Evolutionary conservation across 2,329 filamentous ascomycete genomes (phyloP).

Genomic region (Pseudogymnoascus sp.): DNA sequence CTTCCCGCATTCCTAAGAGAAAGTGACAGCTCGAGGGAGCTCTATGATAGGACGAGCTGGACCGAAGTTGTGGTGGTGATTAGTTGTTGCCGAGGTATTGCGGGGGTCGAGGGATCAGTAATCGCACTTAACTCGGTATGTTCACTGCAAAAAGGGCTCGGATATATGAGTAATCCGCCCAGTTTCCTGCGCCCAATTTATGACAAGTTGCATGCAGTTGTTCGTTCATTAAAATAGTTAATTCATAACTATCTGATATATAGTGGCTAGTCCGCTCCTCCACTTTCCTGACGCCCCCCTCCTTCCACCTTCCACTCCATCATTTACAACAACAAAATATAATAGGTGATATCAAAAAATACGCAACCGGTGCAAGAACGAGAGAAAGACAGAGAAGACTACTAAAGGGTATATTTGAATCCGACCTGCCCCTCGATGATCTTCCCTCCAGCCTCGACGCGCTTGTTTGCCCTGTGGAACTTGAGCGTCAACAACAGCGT

Average conservation of each 20-base stretch:
- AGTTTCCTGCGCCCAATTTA: neutral
- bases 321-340: neutral
- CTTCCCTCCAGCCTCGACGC: constrained; percentile 22
- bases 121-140: neutral
- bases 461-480: constrained; percentile 22
- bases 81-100: neutral
- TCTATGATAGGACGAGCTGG: neutral
- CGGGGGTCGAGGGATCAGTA: neutral
- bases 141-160: too few species aligned
- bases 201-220: neutral
- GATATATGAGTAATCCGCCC: neutral
- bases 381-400: neutral
- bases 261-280: neutral
- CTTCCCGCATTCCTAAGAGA: neutral
- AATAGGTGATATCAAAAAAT: neutral
- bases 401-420: constrained; percentile 19
- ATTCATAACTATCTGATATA: neutral
- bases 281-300: neutral
- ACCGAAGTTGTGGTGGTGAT: neutral
- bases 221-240: neutral
- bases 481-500: constrained; percentile 18
- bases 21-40: neutral
- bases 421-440: constrained; percentile 24
- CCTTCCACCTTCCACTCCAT: neutral
- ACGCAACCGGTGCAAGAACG: neutral